A percentile compares a stretch with the other conserved stretches of the same genome.
Evolutionary conservation across 2,329 filamentous ascomycete genomes (phyloP).

Genomic region (Fusarium caatingaense): DNA sequence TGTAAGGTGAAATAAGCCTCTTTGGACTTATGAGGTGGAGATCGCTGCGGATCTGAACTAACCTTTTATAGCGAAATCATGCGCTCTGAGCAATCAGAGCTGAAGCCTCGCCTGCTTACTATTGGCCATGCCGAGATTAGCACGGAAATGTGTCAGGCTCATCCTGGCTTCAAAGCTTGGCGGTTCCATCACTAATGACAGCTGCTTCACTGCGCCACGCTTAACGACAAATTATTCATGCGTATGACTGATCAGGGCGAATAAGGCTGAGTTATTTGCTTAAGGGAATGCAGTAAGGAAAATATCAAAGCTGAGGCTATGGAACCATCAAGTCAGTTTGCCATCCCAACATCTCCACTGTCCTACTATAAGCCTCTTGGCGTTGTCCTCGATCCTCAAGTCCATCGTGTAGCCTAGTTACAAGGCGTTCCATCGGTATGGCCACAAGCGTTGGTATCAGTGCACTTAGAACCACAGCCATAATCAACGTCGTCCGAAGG

Average conservation of each 20-base stretch:
- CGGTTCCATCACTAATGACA: neutral
- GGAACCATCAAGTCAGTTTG: neutral
- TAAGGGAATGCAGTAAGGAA: neutral
- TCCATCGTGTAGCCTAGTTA: neutral
- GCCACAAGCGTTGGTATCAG: neutral
- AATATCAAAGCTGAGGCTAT: neutral
- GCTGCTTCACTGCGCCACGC: neutral
- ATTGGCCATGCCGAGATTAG: neutral
- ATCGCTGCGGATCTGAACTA: neutral
- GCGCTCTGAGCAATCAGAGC: neutral
- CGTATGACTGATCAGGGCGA: neutral
- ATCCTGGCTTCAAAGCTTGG: neutral
- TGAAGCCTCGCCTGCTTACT: neutral
- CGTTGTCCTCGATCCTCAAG: neutral
- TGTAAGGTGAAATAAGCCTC: neutral
- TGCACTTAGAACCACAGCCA: constrained; percentile 10
- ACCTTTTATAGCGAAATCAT: neutral
- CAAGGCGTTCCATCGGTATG: constrained; percentile 9
- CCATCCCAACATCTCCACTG: neutral
- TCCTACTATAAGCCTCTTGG: neutral
- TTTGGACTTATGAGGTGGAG: neutral
- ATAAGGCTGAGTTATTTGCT: neutral
- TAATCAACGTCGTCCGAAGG: constrained; percentile 6
- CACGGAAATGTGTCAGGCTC: neutral
- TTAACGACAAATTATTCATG: neutral